phyloP scores from a whole-genome alignment of 208 protist genomes.

The Tritrichomonas foetus region DNA sequence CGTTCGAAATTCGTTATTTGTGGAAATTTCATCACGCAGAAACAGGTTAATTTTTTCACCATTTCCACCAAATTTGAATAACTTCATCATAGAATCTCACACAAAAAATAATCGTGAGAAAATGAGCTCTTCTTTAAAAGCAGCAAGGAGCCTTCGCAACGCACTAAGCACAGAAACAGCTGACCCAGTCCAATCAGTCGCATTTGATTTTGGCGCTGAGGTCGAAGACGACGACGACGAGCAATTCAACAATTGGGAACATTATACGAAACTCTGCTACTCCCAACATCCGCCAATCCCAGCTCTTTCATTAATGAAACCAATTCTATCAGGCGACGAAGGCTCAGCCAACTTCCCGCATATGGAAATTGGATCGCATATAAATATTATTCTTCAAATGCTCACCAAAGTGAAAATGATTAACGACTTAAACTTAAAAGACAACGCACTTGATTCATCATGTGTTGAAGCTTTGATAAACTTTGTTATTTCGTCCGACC shows the following conservation, averaged over 20 bases:
- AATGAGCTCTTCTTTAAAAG: too few relatives aligned
- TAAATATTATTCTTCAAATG: neutral
- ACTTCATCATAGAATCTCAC: too few relatives aligned
- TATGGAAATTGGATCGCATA: neutral
- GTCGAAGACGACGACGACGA: neutral
- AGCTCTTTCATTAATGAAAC: conserved; percentile 27
- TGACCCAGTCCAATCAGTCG: too few relatives aligned
- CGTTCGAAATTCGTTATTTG: too few relatives aligned
- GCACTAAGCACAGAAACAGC: too few relatives aligned
- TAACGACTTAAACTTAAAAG: neutral
- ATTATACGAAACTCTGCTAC: neutral
- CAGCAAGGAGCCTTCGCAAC: too few relatives aligned
- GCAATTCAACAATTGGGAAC: neutral
- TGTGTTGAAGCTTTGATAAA: neutral
- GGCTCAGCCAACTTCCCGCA: neutral
- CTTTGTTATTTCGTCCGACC: neutral
- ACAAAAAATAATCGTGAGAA: too few relatives aligned
- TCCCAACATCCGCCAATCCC: neutral
- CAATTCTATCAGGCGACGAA: neutral
- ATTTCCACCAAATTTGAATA: too few relatives aligned
- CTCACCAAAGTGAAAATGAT: conserved; percentile 11
- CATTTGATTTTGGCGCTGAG: neutral
- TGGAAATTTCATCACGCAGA: too few relatives aligned
- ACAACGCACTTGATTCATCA: neutral
- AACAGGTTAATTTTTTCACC: too few relatives aligned